Percentiles rank a stretch among this genome's conserved stretches.
phyloP scores from a whole-genome alignment of 805 yeast genomes.

The Candida ovalis region DNA sequence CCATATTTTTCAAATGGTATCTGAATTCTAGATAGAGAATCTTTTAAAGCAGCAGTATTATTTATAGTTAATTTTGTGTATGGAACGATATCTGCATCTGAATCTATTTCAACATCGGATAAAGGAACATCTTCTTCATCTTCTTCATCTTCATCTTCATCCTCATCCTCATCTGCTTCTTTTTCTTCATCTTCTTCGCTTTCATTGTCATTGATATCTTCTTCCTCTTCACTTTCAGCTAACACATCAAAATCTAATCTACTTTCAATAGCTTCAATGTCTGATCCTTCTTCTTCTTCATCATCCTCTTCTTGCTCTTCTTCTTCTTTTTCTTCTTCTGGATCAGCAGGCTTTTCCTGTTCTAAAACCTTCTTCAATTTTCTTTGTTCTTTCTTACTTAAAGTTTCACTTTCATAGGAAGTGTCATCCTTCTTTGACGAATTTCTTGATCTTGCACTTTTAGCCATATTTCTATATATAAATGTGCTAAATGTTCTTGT shows the following conservation, averaged over 20 bases:
- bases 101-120: conserved; percentile 88
- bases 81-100: conserved; percentile 93
- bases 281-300: conserved; percentile 36
- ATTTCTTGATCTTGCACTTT: conserved; percentile 14
- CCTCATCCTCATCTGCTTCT: conserved; percentile 46
- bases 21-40: conserved; percentile 61
- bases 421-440: conserved; percentile 19
- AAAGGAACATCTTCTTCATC: conserved; percentile 82
- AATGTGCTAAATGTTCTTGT: neutral
- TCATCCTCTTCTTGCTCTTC: conserved; percentile 40
- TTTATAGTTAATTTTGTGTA: conserved; percentile 85
- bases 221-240: conserved; percentile 30
- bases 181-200: conserved; percentile 42
- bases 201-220: conserved; percentile 11
- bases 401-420: conserved; percentile 44
- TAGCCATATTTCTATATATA: conserved; percentile 10
- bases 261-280: conserved; percentile 17
- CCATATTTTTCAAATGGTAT: conserved; percentile 62
- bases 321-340: conserved; percentile 27
- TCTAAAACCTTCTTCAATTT: conserved; percentile 18
- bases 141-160: conserved; percentile 54
- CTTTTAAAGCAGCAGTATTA: conserved; percentile 78
- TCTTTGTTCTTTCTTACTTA: conserved; percentile 58
- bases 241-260: conserved; percentile 21
- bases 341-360: conserved; percentile 27